A percentile compares a stretch with the other conserved stretches of the same genome.
phyloP scores from a whole-genome alignment of 768 basidiomycete genomes.

The Neoboletus subvelutipes region DNA sequence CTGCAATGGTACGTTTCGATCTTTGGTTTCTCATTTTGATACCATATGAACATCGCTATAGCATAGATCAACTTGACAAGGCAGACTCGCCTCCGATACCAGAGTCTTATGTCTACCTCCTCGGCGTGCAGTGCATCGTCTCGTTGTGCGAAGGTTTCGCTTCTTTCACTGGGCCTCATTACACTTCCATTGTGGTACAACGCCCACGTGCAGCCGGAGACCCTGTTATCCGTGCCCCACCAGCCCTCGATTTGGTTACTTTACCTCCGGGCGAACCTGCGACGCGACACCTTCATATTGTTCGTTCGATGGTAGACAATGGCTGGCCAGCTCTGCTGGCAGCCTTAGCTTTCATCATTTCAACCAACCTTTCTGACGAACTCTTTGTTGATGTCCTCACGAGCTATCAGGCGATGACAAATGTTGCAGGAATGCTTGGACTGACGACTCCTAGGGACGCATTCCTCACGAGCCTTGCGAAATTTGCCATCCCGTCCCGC shows the following conservation, averaged over 20 bases:
- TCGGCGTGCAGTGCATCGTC: conserved; percentile 85
- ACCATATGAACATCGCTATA: conserved; percentile 30
- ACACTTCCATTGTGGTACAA: conserved; percentile 67
- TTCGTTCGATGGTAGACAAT: conserved; percentile 77
- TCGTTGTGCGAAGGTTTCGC: conserved; percentile 87
- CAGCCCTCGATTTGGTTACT: conserved; percentile 61
- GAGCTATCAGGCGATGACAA: conserved; percentile 80
- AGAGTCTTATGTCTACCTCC: conserved; percentile 89
- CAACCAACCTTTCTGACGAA: conserved; percentile 88
- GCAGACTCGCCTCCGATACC: conserved; percentile 93
- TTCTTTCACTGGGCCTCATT: conserved; percentile 70
- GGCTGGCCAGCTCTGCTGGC: conserved; percentile 95
- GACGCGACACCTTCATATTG: conserved; percentile 57
- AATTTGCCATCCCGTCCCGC: conserved; percentile 86
- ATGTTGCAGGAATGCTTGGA: conserved; percentile 86
- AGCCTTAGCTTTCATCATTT: conserved; percentile 83
- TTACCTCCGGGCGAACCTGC: conserved; percentile 54
- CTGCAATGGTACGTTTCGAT: conserved; percentile 71
- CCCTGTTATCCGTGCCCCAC: conserved; percentile 66
- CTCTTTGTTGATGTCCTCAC: conserved; percentile 86
- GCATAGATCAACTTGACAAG: conserved; percentile 98
- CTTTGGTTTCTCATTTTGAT: background rate
- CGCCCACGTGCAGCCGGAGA: conserved; percentile 62
- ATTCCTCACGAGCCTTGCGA: conserved; percentile 86
- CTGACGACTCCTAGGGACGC: conserved; percentile 88